Conservation (phyloP, 371 early-diverging fungal genomes). For the Rhizopus stolonifer region DNA sequence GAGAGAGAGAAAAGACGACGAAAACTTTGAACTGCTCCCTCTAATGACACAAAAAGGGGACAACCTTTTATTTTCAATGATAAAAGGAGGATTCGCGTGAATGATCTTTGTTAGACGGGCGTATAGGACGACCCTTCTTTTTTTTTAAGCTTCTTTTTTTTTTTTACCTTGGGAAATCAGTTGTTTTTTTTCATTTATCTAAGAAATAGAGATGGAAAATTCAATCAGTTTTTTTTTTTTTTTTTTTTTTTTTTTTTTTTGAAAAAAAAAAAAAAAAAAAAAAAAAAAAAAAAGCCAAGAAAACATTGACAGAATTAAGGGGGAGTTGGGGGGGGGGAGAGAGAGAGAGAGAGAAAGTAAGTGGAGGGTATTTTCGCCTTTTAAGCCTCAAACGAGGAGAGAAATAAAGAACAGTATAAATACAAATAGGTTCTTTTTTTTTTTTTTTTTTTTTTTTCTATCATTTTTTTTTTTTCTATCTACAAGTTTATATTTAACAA, state of each 20-base stretch:
- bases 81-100: no score
- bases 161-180: no score
- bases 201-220: no score
- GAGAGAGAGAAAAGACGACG: neutral
- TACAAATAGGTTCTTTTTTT: neutral
- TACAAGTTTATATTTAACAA: neutral
- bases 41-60: no score
- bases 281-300: neutral
- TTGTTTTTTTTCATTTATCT: no score
- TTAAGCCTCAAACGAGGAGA: neutral
- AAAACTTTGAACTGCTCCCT: no score
- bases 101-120: no score
- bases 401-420: neutral
- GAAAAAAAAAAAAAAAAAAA: neutral
- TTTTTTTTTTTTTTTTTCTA: neutral
- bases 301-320: neutral
- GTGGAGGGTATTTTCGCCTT: neutral
- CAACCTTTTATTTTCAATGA: no score
- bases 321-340: neutral
- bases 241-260: no score
- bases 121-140: no score
- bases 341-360: neutral
- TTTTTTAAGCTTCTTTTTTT: no score
- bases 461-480: neutral
- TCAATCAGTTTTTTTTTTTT: no score